Percentiles rank a stretch among this genome's conserved stretches.
Conservation (phyloP, 2,329 filamentous ascomycete species). For the Colletotrichum costaricense region DNA sequence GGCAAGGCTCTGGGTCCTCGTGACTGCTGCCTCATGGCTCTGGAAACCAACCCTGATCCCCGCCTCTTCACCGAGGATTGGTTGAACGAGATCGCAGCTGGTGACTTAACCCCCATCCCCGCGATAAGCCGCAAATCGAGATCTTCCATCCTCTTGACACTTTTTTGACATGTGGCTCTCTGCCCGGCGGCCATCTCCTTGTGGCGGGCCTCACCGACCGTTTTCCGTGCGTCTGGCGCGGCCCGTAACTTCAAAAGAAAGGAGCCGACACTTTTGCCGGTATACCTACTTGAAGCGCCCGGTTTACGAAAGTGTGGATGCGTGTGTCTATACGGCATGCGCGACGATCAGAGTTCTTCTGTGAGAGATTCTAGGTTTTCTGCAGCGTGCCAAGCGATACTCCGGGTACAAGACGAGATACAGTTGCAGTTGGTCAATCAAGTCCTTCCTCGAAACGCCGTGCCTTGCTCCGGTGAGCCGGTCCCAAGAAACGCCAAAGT, state of each 20-base stretch:
- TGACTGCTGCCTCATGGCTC: constrained; percentile 6
- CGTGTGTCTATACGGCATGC: not conserved
- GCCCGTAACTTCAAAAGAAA: constrained; percentile 12
- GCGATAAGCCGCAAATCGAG: constrained; percentile 30
- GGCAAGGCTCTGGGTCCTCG: constrained; percentile 25
- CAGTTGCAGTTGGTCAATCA: constrained; percentile 25
- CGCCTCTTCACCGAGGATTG: constrained; percentile 25
- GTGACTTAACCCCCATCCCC: not conserved
- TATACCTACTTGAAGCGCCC: not conserved
- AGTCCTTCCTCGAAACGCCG: constrained; percentile 19
- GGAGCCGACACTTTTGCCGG: not conserved
- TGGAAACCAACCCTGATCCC: constrained; percentile 17
- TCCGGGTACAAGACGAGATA: not conserved
- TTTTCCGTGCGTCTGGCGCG: constrained; percentile 20
- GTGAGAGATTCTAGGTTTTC: not conserved
- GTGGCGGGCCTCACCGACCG: not conserved
- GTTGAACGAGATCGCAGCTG: constrained; percentile 1
- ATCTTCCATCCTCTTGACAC: not conserved
- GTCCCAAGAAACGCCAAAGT: constrained; percentile 20
- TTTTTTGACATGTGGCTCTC: constrained; percentile 16
- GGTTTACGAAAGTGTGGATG: not conserved
- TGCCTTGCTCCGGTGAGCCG: not conserved
- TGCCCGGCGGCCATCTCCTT: not conserved
- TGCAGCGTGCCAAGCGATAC: constrained; percentile 1
- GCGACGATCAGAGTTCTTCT: not conserved